Conservation (phyloP, 2,329 filamentous ascomycete species). For the Rhexocercosporidium sp. region DNA sequence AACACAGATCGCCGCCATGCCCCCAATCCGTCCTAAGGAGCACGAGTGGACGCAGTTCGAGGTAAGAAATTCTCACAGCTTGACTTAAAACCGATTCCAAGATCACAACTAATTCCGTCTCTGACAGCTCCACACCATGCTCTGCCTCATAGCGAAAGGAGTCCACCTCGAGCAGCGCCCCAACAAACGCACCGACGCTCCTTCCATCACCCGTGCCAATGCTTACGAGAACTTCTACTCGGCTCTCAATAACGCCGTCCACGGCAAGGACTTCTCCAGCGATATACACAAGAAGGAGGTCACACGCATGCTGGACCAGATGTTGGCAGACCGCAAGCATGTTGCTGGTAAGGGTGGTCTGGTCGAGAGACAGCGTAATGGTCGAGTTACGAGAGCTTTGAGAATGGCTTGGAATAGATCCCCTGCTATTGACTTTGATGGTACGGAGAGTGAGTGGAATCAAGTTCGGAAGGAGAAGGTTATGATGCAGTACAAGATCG, state of each 20-base stretch:
- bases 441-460: constrained; percentile 36
- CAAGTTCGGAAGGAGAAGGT: constrained; percentile 24
- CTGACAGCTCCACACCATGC: constrained; percentile 34
- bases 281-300: constrained; percentile 38
- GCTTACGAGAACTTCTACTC: constrained; percentile 38
- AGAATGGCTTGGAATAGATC: constrained; percentile 36
- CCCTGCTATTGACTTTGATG: constrained; percentile 32
- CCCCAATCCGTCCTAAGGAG: constrained; percentile 10
- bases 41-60: constrained; percentile 31
- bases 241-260: constrained; percentile 40
- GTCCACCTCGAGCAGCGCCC: constrained; percentile 31
- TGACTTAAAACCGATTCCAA: not conserved
- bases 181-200: constrained; percentile 28
- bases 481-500: constrained; percentile 10
- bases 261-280: constrained; percentile 30
- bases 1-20: constrained; percentile 7
- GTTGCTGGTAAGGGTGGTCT: constrained; percentile 34
- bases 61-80: constrained; percentile 10
- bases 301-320: constrained; percentile 35
- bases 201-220: constrained; percentile 2
- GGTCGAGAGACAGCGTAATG: constrained; percentile 33
- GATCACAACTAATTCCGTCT: not conserved
- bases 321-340: constrained; percentile 33
- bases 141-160: constrained; percentile 38
- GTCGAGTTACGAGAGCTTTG: constrained; percentile 39